These are phyloP conservation scores for Leptodermis oblonga DNA, from an alignment of 257 asterid genomes.

Conservation along the genomic window DNA sequence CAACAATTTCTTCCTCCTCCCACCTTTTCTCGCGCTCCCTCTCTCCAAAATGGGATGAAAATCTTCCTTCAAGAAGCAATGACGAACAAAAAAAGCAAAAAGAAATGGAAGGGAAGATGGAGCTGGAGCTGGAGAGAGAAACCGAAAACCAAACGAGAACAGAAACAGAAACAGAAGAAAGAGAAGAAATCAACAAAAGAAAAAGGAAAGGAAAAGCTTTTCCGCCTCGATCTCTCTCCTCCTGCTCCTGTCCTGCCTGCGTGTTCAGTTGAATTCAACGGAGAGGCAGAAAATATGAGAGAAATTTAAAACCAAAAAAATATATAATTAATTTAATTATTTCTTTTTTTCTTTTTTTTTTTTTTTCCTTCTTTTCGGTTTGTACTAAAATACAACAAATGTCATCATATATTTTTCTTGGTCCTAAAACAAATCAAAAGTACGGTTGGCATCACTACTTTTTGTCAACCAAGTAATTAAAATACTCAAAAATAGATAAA, in stretches of 20 bases:
- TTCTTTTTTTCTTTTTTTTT: background rate
- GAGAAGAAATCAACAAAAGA: background rate
- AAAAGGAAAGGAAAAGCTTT: slow-evolving; percentile 2
- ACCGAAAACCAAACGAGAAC: no score
- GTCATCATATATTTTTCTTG: background rate
- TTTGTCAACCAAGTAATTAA: no score
- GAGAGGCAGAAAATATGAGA: slow-evolving; percentile 8
- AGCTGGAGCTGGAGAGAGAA: no score
- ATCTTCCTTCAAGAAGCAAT: slow-evolving; percentile 5
- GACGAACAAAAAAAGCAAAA: slow-evolving; percentile 11
- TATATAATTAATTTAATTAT: background rate
- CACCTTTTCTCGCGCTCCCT: slow-evolving; percentile 3
- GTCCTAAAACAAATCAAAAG: background rate
- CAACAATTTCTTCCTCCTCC: background rate
- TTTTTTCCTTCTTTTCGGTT: no score
- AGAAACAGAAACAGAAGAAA: background rate
- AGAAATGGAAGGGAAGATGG: background rate
- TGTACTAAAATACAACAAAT: background rate
- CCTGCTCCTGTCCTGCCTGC: background rate
- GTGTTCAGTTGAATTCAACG: slow-evolving; percentile 18
- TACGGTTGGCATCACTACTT: background rate
- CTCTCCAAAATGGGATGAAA: slow-evolving; percentile 3
- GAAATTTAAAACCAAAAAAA: background rate
- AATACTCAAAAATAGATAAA: no score
- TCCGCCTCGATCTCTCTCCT: slow-evolving; percentile 13